Conservation (phyloP, 768 basidiomycete species). For the Pholiota microspora region DNA sequence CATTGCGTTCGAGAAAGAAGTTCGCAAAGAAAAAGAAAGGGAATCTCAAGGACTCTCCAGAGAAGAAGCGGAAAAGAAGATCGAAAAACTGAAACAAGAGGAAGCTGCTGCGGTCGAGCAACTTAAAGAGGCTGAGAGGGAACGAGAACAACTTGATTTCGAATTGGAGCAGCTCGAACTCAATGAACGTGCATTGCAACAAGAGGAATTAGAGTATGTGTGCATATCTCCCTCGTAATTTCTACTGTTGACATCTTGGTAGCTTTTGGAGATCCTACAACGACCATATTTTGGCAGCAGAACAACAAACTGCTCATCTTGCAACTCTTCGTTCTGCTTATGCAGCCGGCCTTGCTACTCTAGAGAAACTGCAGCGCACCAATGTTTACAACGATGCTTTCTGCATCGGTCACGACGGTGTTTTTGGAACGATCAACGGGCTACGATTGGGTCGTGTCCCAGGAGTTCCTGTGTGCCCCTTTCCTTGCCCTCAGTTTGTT, state of each 20-base stretch:
- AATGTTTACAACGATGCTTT: conserved; percentile 97
- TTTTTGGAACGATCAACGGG: conserved; percentile 98
- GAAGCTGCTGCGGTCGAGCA: conserved; percentile 71
- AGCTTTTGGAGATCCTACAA: conserved; percentile 84
- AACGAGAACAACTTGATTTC: conserved; percentile 70
- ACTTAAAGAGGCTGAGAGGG: conserved; percentile 71
- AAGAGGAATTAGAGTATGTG: conserved; percentile 81
- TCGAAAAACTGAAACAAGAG: conserved; percentile 68
- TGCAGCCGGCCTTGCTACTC: conserved; percentile 68
- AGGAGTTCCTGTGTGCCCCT: conserved; percentile 62
- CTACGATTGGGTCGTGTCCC: conserved; percentile 87
- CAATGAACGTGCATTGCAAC: conserved; percentile 76
- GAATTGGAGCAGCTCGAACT: conserved; percentile 69
- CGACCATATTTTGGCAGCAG: conserved; percentile 60
- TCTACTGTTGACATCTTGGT: conserved; percentile 1
- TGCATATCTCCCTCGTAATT: background rate
- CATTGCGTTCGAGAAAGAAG: conserved; percentile 88
- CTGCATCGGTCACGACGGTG: conserved; percentile 92
- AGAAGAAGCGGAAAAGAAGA: conserved; percentile 70
- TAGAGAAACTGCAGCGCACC: conserved; percentile 84
- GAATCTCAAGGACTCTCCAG: conserved; percentile 58
- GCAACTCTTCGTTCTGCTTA: conserved; percentile 77
- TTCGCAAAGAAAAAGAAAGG: conserved; percentile 76
- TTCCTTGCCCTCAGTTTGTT: background rate
- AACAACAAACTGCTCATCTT: conserved; percentile 67